Evolutionary conservation across 208 protist genomes (phyloP).

Genomic region (Wallacemonas sp.): DNA sequence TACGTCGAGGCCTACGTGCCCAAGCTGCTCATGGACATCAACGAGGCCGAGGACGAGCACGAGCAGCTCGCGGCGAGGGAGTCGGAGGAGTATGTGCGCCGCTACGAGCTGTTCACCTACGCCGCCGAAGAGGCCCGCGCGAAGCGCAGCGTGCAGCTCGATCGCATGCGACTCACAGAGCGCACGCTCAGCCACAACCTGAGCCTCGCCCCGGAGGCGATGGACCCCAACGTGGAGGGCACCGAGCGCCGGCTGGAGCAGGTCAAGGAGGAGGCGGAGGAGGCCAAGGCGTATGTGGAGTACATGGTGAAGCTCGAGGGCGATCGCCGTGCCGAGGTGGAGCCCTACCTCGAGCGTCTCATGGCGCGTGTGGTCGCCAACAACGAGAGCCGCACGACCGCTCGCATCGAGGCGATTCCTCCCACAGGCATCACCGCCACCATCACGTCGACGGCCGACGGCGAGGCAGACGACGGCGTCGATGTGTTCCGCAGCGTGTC

Average conservation of each 20-base stretch:
- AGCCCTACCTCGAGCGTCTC: constrained; percentile 65
- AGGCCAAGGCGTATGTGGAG: constrained; percentile 64
- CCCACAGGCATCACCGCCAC: neutral
- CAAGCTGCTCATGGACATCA: constrained; percentile 88
- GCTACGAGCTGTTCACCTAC: constrained; percentile 79
- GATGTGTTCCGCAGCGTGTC: constrained; percentile 17
- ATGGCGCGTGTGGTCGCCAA: constrained; percentile 45
- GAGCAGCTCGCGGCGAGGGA: constrained; percentile 70
- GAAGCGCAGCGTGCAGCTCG: constrained; percentile 69
- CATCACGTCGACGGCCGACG: neutral
- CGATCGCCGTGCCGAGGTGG: constrained; percentile 68
- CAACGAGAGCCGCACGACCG: neutral
- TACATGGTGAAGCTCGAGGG: constrained; percentile 62
- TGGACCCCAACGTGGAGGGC: constrained; percentile 55
- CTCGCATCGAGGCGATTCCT: neutral
- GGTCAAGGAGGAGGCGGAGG: constrained; percentile 55
- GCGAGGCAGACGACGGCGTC: neutral
- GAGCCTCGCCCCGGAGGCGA: constrained; percentile 46
- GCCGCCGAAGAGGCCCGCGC: constrained; percentile 75
- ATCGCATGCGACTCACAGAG: constrained; percentile 62
- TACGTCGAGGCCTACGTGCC: constrained; percentile 91
- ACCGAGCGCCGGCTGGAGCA: constrained; percentile 46
- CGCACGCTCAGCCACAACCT: constrained; percentile 48
- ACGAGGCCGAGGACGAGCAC: constrained; percentile 79
- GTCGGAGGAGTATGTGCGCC: constrained; percentile 70